Evolutionary conservation across 192 early-diverging fungal genomes (phyloP).

Genomic region (Coemansia sp.): DNA sequence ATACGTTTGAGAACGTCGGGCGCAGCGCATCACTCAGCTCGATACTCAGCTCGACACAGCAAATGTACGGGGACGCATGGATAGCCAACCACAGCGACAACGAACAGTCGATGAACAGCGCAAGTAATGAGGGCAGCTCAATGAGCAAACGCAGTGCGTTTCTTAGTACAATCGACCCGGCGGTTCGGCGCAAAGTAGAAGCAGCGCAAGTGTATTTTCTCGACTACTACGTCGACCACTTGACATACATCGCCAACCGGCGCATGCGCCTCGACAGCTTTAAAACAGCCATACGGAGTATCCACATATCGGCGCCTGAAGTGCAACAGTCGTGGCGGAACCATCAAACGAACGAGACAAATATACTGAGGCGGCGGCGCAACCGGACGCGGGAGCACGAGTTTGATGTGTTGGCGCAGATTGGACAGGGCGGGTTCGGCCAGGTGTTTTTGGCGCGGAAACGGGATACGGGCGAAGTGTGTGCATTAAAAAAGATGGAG

Average conservation of each 20-base stretch:
- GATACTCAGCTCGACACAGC: constrained; percentile 19
- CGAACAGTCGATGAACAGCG: background rate
- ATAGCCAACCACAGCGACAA: constrained; percentile 5
- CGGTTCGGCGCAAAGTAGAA: constrained; percentile 48
- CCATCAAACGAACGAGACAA: constrained; percentile 58
- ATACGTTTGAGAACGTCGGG: constrained; percentile 52
- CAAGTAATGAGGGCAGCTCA: constrained; percentile 18
- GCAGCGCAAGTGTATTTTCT: constrained; percentile 65
- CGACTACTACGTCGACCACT: constrained; percentile 80
- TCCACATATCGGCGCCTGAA: constrained; percentile 34
- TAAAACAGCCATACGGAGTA: constrained; percentile 53
- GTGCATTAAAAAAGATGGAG: constrained; percentile 77
- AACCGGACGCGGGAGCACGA: constrained; percentile 65
- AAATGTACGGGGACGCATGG: constrained; percentile 11
- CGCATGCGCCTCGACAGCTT: constrained; percentile 58
- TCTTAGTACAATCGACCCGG: constrained; percentile 49
- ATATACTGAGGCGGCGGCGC: constrained; percentile 64
- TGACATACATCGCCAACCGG: constrained; percentile 75
- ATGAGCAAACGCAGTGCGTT: constrained; percentile 50
- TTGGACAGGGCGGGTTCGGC: constrained; percentile 80
- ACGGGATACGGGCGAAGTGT: constrained; percentile 66
- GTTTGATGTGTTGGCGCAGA: constrained; percentile 69
- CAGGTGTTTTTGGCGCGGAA: constrained; percentile 75
- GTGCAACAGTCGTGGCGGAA: constrained; percentile 47
- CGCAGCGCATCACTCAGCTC: constrained; percentile 42